Base-by-base conservation (phyloP, 495 filamentous ascomycete genomes). In the Choiromyces venosus region DNA sequence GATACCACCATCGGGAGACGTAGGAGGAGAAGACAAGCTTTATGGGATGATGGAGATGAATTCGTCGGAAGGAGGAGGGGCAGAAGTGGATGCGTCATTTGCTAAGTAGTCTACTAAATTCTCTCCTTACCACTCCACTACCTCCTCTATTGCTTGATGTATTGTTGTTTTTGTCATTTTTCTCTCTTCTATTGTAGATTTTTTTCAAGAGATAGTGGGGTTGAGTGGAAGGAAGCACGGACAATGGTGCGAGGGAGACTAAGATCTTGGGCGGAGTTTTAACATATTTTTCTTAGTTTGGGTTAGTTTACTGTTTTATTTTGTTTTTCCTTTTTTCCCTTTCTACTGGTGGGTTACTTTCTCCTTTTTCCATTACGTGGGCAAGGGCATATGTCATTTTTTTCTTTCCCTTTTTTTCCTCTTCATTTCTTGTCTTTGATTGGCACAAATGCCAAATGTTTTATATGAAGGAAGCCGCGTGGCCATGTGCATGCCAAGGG, bases 1-100 rank as follows among this genome's bases (percentile, higher is more conserved):
- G 96, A 97, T 79, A 92, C 91, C 0, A 87, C 86, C 1, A 85
- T 78, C 1, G 89, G 88, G 0, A 85, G 93, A 46, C 83, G 94
- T 71, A 83, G 94, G 66, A 85, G 93, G 74, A 84, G 93, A 37
- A 86, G 93, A 69, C 90, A 91, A 8, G 73, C 46, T 4, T 33
- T 76, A 18, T 73, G 74, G 4, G 61, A 5, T 14, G 67, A 44
- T 0, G 71, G 74, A 12, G 36, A 37, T 25, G 71, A 64, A 14
- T 42, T 73, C 25, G 44, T 52, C 19, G 73, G 40, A 35, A 39
- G 66, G 36, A 66, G 75, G 37, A 72, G 69, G 2, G 39, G 74
- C 1, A 67, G 75, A 14, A 65, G 72, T 0, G 67, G 69, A 8
- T 77, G 75, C 39, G 75, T 77, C 19, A 40, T 77, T 33, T 73